Evolutionary conservation across 1,284 basidiomycete genomes (phyloP), one percentile per base, ranked within the genome.

Genomic region (Ustilago trichophora): DNA sequence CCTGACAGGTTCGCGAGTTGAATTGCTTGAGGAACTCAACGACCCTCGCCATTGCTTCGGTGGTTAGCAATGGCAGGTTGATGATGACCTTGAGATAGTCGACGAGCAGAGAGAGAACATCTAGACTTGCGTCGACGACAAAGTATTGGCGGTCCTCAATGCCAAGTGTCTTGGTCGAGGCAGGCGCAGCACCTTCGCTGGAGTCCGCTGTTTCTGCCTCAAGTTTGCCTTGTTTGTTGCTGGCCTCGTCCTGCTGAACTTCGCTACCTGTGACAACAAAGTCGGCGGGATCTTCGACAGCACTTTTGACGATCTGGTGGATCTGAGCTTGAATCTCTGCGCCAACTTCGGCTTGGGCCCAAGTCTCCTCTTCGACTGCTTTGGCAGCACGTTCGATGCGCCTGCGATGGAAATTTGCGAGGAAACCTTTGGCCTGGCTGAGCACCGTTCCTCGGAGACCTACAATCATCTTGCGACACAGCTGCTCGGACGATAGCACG

Each of bases 1-100:
- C 94, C 81, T 98, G 95, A 83, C 96, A 99, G 1, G 93, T 97
- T 64, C 95, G 85, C 35, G 96, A 98, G 82, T 99, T 99, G 85
- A 97, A 98, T 85, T 72, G 50, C 59, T 72, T 98, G 65, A 98
- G 84, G 77, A 96, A 95, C 82, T 98, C 96, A 72, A 98, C 92
- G 13, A 94, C 87, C 34, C 92, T 88, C 55, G 89, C 88, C 91
- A 98, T 96, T 24, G 90, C 88, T 80, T 99, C 96, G 48, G 91
- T 96, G 35, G 92, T 93, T 42, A 98, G 86, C 80, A 91, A 86
- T 24, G 91, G 87, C 66, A 97, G 84, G 78, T 95, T 97, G 76
- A 94, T 86, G 57, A 98, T 89, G 41, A 98, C 86, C 62, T 88
- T 87, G 55, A 97, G 84, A 82, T 98, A 98, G 80, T 97, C 93